phyloP scores from a whole-genome alignment of 495 filamentous ascomycete species.

The Letharia lupina region DNA sequence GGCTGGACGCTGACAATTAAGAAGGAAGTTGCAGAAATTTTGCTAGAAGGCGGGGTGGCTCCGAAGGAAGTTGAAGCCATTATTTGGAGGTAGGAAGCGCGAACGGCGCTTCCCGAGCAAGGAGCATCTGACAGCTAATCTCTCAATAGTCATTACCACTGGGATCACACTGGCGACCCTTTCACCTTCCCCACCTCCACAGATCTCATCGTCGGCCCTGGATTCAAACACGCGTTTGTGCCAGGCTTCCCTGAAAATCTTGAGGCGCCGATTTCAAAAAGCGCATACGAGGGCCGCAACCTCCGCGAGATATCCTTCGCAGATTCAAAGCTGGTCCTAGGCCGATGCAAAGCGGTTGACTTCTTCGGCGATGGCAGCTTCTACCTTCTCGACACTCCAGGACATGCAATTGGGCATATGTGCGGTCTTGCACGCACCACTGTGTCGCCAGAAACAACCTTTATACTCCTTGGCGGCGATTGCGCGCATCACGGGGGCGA shows the following conservation, averaged over 20 bases:
- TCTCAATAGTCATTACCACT: slow-evolving; percentile 40
- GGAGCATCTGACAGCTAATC: slow-evolving; percentile 24
- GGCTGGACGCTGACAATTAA: slow-evolving; percentile 32
- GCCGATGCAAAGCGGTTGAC: slow-evolving; percentile 44
- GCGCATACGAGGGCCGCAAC: slow-evolving; percentile 20
- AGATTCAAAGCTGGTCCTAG: slow-evolving; percentile 29
- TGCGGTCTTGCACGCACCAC: slow-evolving; percentile 34
- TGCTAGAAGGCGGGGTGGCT: slow-evolving; percentile 41
- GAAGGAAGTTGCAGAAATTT: slow-evolving; percentile 44
- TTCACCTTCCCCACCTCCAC: slow-evolving; percentile 28
- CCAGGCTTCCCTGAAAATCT: slow-evolving; percentile 27
- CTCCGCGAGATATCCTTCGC: slow-evolving; percentile 38
- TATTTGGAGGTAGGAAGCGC: slow-evolving; percentile 25
- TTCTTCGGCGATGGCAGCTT: slow-evolving; percentile 38
- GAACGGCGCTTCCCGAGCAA: slow-evolving; percentile 11
- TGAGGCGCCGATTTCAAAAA: slow-evolving; percentile 14
- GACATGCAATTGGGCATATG: slow-evolving; percentile 36
- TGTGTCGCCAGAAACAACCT: slow-evolving; percentile 13
- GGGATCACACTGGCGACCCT: slow-evolving; percentile 32
- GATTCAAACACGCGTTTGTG: slow-evolving; percentile 25
- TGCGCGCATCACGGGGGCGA: slow-evolving; percentile 24
- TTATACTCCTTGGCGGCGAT: slow-evolving; percentile 32
- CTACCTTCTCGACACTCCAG: slow-evolving; percentile 37
- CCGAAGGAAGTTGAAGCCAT: slow-evolving; percentile 25
- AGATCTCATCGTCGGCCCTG: slow-evolving; percentile 28